Conservation (phyloP, 805 yeast genomes). For the Saturnispora silvae region DNA sequence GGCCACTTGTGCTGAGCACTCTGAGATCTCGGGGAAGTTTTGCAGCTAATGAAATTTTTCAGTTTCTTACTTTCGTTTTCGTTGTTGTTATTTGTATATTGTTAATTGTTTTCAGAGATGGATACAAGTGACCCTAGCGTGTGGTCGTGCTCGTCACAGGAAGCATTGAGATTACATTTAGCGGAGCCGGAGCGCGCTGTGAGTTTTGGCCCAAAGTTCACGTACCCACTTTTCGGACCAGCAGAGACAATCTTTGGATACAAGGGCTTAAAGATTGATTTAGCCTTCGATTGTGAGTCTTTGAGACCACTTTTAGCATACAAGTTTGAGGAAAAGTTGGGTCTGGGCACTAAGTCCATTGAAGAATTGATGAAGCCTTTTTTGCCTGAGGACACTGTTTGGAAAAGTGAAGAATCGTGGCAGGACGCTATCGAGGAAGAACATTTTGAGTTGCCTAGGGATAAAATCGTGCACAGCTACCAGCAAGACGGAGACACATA, state of each 20-base stretch:
- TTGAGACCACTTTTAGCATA: conserved; percentile 64
- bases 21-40: background rate
- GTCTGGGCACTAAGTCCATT: conserved; percentile 51
- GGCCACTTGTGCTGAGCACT: background rate
- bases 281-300: conserved; percentile 66
- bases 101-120: conserved; percentile 6
- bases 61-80: background rate
- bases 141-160: conserved; percentile 71
- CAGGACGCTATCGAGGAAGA: conserved; percentile 42
- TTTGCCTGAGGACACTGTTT: conserved; percentile 49
- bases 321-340: conserved; percentile 41
- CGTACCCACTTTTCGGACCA: conserved; percentile 92
- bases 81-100: background rate
- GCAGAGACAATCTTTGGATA: conserved; percentile 84
- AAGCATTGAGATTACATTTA: conserved; percentile 39
- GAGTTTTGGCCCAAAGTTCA: conserved; percentile 65
- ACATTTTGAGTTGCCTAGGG: conserved; percentile 24
- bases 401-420: conserved; percentile 64
- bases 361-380: conserved; percentile 40
- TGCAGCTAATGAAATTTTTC: background rate
- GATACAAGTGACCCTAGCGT: conserved; percentile 25
- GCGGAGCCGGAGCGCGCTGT: conserved; percentile 52
- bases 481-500: conserved; percentile 29
- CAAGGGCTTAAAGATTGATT: conserved; percentile 51
- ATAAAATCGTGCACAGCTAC: conserved; percentile 17